Evolutionary conservation across 768 basidiomycete species (phyloP).

Genomic region (Pulveroboletus frians): DNA sequence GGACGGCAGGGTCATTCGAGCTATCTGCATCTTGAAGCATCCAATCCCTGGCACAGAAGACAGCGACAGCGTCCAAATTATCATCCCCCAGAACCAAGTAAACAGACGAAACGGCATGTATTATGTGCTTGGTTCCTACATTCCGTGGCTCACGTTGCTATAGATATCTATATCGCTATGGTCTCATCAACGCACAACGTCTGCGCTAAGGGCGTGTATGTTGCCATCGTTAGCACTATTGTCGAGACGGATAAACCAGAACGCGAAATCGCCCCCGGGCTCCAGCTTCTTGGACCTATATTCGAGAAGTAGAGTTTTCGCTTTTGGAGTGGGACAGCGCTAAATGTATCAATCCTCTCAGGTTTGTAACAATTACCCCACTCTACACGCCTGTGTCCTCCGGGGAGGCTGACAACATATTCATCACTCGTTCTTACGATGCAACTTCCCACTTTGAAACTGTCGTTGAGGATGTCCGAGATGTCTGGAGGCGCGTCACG

Average conservation of each 20-base stretch:
- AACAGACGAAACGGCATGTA: slow-evolving; percentile 80
- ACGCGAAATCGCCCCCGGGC: slow-evolving; percentile 85
- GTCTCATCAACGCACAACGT: slow-evolving; percentile 98
- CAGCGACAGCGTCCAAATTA: slow-evolving; percentile 91
- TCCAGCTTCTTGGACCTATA: slow-evolving; percentile 87
- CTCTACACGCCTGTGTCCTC: slow-evolving; percentile 83
- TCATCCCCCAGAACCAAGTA: slow-evolving; percentile 99
- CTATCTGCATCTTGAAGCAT: slow-evolving; percentile 97
- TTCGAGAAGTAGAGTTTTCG: slow-evolving; percentile 73
- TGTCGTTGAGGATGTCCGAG: slow-evolving; percentile 93
- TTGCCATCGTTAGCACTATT: slow-evolving; percentile 97
- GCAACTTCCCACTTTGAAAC: slow-evolving; percentile 99
- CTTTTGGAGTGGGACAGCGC: slow-evolving; percentile 1
- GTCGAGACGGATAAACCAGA: slow-evolving; percentile 94
- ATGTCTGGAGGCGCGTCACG: slow-evolving; percentile 88
- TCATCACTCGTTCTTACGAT: slow-evolving; percentile 96
- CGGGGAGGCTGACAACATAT: slow-evolving; percentile 85
- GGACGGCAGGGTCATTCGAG: slow-evolving; percentile 90
- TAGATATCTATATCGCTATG: slow-evolving; percentile 98
- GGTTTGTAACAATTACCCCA: slow-evolving; percentile 86
- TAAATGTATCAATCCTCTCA: slow-evolving; percentile 28
- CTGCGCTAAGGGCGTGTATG: slow-evolving; percentile 89
- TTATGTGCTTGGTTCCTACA: neutral
- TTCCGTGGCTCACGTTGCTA: slow-evolving; percentile 4
- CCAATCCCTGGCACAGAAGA: slow-evolving; percentile 97